Conservation (phyloP, 345 rosid species). For the Anacardium occidentale region DNA sequence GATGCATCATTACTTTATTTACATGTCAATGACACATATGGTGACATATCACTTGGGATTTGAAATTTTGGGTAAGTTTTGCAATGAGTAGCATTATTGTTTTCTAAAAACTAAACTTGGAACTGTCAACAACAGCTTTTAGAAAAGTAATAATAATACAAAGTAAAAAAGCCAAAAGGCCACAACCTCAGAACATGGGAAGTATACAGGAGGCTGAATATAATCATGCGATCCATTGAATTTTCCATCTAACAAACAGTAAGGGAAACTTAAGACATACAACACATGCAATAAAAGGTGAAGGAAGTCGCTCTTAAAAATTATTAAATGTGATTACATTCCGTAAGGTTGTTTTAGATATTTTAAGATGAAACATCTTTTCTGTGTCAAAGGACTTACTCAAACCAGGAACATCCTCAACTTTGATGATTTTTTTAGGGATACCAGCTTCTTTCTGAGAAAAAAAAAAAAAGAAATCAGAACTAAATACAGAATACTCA, state of each 20-base stretch:
- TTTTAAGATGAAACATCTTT: not conserved
- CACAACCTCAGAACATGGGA: not conserved
- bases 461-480: conserved; percentile 26
- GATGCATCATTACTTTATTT: no score
- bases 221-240: not conserved
- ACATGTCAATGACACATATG: no score
- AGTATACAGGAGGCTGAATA: not conserved
- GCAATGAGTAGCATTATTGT: no score
- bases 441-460: conserved; percentile 88
- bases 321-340: not conserved
- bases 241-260: not conserved
- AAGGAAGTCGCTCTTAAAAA: not conserved
- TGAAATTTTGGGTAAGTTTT: no score
- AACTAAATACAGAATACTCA: conserved; percentile 15
- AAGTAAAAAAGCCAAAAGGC: not conserved
- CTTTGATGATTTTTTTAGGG: conserved; percentile 67
- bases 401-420: conserved; percentile 90
- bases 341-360: no score
- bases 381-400: conserved; percentile 53
- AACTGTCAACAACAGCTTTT: not conserved
- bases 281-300: not conserved
- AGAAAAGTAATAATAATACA: not conserved
- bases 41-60: no score
- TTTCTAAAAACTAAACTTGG: not conserved
- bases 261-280: not conserved